Evolutionary conservation across 768 basidiomycete genomes (phyloP), one percentile per base, ranked within the genome.

Genomic region (Pleurotus ostreatus): DNA sequence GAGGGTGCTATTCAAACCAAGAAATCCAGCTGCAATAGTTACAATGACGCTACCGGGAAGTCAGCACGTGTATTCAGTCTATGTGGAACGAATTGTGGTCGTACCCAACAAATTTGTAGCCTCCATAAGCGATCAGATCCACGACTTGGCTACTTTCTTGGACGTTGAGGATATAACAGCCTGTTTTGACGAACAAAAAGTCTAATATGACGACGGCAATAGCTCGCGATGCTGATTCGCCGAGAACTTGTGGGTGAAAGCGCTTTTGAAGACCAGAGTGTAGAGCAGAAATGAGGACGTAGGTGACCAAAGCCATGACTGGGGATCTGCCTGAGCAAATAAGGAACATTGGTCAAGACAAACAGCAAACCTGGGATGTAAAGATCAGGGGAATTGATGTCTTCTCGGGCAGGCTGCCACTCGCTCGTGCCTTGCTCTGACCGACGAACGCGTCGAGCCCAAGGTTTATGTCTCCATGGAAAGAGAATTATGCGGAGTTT

Each of bases 261-360:
- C 84, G 80, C 53, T 84, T 81, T 55, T 89, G 79, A 15, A 96
- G 76, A 23, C 97, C 96, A 1, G 92, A 85, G 52, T 89, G 81
- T 5, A 97, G 76, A 4, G 92, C 94, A 15, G 88, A 86, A 2
- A 97, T 78, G 40, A 99, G 86, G 59, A 98, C 87, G 67, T 98
- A 98, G 0, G 97, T 97, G 26, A 96, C 92, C 15, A 98, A 78
- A 0, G 94, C 92, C 97, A 99, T 98, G 9, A 86, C 92, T 95
- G 61, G 26, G 30, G 2, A 11, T 34, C 30, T 11, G 3, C 11
- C 30, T 34, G 30, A 34, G 30, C 11, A 34, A 34, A 11, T 2
- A 34, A 34, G 30, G 3, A 11, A 11, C 30, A 34, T 11, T 11
- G 9, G 1, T 9, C 0, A 11, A 34, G 30, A 56, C 18, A 59